Percentiles rank a stretch among this genome's conserved stretches.
These are phyloP conservation scores for Citrullus colocynthis DNA, from an alignment of 306 rosid genomes.

Conservation along the genomic window DNA sequence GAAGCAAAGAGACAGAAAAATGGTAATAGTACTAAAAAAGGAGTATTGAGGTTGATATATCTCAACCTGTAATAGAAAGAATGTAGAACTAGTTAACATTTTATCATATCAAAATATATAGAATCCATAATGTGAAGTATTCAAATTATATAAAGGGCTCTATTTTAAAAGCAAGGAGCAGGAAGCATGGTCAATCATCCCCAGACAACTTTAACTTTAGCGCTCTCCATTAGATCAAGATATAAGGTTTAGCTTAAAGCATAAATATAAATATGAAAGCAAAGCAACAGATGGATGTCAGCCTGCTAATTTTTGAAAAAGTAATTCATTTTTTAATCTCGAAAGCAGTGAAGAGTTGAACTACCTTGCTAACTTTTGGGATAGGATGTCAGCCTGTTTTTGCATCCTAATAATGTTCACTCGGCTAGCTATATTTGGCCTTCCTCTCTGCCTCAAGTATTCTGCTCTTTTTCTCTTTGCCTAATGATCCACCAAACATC, in stretches of 20 bases:
- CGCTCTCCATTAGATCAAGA: background rate
- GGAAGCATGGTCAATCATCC: background rate
- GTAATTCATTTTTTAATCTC: background rate
- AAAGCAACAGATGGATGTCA: background rate
- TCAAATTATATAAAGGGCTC: background rate
- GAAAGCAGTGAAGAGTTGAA: background rate
- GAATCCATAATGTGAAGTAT: background rate
- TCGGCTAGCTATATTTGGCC: conserved; percentile 27
- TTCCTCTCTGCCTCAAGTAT: conserved; percentile 72
- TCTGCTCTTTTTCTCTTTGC: conserved; percentile 87
- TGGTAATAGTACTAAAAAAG: background rate
- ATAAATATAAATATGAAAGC: background rate
- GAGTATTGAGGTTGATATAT: background rate
- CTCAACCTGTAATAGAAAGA: background rate
- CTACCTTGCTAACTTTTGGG: conserved; percentile 70
- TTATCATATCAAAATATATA: background rate
- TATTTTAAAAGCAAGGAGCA: background rate
- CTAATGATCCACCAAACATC: conserved; percentile 22
- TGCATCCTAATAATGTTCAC: conserved; percentile 25
- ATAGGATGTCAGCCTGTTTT: conserved; percentile 67
- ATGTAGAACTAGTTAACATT: background rate
- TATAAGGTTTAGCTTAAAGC: background rate
- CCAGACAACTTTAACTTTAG: background rate
- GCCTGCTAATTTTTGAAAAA: background rate
- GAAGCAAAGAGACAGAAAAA: background rate